Evolutionary conservation across 768 basidiomycete genomes (phyloP).

Genomic region (Dentipellis sp.): DNA sequence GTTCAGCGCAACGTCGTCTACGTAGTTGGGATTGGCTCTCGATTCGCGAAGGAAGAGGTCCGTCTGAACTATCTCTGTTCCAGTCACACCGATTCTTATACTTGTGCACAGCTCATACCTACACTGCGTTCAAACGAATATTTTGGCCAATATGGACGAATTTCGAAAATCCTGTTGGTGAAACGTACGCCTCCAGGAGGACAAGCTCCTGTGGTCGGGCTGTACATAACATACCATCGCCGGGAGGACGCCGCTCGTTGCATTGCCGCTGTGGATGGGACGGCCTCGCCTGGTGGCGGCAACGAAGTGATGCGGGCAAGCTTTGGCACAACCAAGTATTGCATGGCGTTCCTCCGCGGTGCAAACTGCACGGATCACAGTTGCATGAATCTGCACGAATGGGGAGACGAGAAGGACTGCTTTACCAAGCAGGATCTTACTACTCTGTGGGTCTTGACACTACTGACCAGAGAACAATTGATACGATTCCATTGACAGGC

Average conservation of each 20-base stretch:
- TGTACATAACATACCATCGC: constrained; percentile 93
- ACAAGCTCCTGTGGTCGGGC: constrained; percentile 70
- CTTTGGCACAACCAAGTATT: constrained; percentile 96
- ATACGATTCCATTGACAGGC: constrained; percentile 35
- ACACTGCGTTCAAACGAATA: constrained; percentile 92
- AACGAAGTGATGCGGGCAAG: constrained; percentile 88
- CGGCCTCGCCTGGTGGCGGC: constrained; percentile 81
- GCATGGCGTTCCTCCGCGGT: constrained; percentile 89
- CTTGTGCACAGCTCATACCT: constrained; percentile 60
- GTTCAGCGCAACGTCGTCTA: constrained; percentile 95
- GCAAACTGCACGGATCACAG: constrained; percentile 76
- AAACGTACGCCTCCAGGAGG: constrained; percentile 77
- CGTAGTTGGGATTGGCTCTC: constrained; percentile 89
- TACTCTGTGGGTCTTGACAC: constrained; percentile 55
- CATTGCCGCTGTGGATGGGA: constrained; percentile 88
- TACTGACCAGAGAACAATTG: not conserved
- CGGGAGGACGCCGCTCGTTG: constrained; percentile 92
- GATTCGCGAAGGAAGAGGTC: constrained; percentile 96
- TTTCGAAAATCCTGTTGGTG: constrained; percentile 87
- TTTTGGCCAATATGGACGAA: constrained; percentile 98
- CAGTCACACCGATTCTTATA: constrained; percentile 10
- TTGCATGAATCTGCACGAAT: constrained; percentile 95
- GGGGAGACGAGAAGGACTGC: constrained; percentile 97
- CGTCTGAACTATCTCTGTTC: constrained; percentile 18
- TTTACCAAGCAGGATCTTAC: constrained; percentile 95